Evolutionary conservation across 208 protist genomes (phyloP).

Genomic region (Porcisia hertigi): DNA sequence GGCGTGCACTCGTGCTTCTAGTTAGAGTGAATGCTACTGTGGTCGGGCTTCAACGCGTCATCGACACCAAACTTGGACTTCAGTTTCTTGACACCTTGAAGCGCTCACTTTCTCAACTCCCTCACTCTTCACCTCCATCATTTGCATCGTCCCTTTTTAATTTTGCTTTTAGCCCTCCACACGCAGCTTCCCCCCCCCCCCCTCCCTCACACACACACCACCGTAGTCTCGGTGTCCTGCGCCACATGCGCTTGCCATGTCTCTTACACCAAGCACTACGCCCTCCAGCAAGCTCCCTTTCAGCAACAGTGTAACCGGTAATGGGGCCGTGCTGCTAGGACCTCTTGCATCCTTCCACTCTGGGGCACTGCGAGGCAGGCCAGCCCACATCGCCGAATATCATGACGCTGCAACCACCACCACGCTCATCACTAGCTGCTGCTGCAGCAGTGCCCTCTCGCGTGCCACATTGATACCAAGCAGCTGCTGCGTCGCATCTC

Average conservation of each 20-base stretch:
- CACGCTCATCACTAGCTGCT: not conserved
- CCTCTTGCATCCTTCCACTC: slow-evolving; percentile 15
- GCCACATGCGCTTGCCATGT: not conserved
- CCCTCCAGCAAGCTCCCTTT: slow-evolving; percentile 9
- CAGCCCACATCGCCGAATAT: not conserved
- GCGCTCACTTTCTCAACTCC: not conserved
- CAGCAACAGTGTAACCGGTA: slow-evolving; percentile 6
- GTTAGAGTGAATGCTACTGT: not conserved
- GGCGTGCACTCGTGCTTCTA: not conserved
- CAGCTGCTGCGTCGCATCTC: slow-evolving; percentile 2
- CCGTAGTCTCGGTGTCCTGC: not conserved
- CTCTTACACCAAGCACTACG: not conserved
- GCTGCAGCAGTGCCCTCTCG: slow-evolving; percentile 5
- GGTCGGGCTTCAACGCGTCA: not conserved
- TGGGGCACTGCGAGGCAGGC: not conserved
- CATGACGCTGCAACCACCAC: no score
- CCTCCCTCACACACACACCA: not conserved
- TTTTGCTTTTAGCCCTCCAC: not conserved
- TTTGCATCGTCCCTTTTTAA: not conserved
- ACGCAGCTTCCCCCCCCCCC: not conserved
- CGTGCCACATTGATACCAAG: slow-evolving; percentile 6
- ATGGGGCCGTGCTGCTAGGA: not conserved
- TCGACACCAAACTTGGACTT: not conserved
- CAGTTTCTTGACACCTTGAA: not conserved
- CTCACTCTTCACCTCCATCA: not conserved